A percentile compares a stretch with the other conserved stretches of the same genome.
phyloP scores from a whole-genome alignment of 2,329 filamentous ascomycete species.

The Talaromyces marneffei region DNA sequence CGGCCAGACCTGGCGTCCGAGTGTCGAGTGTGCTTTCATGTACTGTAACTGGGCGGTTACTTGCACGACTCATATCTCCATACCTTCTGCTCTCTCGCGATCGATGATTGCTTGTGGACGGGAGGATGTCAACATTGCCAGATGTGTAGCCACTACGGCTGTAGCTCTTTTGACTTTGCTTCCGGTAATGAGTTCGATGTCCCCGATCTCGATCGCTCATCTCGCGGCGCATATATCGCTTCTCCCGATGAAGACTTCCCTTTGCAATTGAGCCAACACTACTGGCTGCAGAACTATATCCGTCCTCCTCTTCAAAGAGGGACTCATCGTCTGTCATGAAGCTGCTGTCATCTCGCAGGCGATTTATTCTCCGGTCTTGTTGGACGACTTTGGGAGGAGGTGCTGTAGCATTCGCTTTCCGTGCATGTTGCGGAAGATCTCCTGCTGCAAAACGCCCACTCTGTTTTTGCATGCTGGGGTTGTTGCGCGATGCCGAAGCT shows the following conservation, averaged over 20 bases:
- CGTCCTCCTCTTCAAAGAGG: slow-evolving; percentile 24
- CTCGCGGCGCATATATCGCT: slow-evolving; percentile 19
- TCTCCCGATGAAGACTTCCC: slow-evolving; percentile 19
- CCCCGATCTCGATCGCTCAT: slow-evolving; percentile 13
- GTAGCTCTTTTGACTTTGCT: slow-evolving; percentile 16
- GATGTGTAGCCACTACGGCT: slow-evolving; percentile 13
- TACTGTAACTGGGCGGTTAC: neutral
- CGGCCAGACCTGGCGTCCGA: neutral
- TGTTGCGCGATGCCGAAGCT: neutral
- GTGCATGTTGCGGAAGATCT: neutral
- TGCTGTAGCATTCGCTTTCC: neutral
- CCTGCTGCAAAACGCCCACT: neutral
- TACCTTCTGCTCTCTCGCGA: neutral
- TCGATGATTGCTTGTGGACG: slow-evolving; percentile 17
- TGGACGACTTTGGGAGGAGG: slow-evolving; percentile 8
- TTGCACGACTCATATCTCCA: neutral
- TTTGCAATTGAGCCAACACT: slow-evolving; percentile 24
- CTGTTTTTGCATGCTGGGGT: neutral
- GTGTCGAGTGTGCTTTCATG: neutral
- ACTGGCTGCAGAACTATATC: slow-evolving; percentile 19
- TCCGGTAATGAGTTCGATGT: slow-evolving; percentile 27
- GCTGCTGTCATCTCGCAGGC: slow-evolving; percentile 21
- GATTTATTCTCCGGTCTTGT: slow-evolving; percentile 10
- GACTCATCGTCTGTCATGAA: slow-evolving; percentile 27
- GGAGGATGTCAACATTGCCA: slow-evolving; percentile 22